Base-by-base conservation (phyloP, 805 yeast genomes). In the Starmerella lactis-condensi region DNA sequence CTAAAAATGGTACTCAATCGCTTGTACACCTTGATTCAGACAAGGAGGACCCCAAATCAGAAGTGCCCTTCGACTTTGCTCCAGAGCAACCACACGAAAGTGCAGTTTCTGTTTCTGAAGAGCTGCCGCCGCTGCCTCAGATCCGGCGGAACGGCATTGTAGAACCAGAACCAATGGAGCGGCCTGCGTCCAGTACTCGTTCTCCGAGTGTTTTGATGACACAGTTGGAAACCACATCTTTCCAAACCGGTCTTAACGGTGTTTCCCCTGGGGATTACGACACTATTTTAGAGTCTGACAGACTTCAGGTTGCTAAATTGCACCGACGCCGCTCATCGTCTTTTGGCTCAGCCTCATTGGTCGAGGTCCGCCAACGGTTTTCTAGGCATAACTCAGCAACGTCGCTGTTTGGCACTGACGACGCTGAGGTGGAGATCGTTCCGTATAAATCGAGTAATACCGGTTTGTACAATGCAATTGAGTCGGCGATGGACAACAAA, bases 381-480 rank as follows among this genome's bases (percentile, higher is more conserved):
- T 17, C 21, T 10, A 22, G 34, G 12, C 10, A 22, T 18, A 26
- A 28, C 6, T 25, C 36, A 10, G 15, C 20, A 20, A 22, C 26
- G 14, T 25, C 35, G 9, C 13, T 31, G 14, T 24, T 32, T 15
- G 25, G 25, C 15, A 17, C 21, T n/a, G 33, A 23, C 25, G 75
- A 6, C 29, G 78, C 4, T 81, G 93, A 91, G 22, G 37, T 34
- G 25, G 58, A 61, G 24, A 68, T 83, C 17, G 73, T 69, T 2
- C 65, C 65, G n/a, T 67, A 71, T 25, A 61, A 56, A 6, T 71
- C 71, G 41, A 93, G 95, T 6, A 89, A 89, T 47, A 92, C 83
- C 20, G 89, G 93, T 6, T 62, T 89, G 45, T 67, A 69, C 38
- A 85, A 89, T 42, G 94, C 96, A 0, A 67, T 89, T 11, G 63